phyloP scores from a whole-genome alignment of 371 early-diverging fungal genomes.

The Haplosporangium sp. region DNA sequence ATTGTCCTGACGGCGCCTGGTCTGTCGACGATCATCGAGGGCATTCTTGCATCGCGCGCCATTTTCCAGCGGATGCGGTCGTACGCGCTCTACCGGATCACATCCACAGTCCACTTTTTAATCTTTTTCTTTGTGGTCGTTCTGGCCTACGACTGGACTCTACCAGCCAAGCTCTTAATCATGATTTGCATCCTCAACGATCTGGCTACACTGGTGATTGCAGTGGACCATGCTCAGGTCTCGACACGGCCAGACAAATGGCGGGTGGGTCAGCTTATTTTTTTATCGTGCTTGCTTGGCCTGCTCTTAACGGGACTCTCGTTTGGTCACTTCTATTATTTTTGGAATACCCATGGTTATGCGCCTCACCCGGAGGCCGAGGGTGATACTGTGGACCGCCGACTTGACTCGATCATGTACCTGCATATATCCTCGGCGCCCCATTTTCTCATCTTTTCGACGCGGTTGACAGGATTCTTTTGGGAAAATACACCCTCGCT shows the following conservation, averaged over 20 bases:
- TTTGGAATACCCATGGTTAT: constrained; percentile 60
- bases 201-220: constrained; percentile 91
- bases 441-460: constrained; percentile 94
- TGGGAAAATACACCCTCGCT: constrained; percentile 82
- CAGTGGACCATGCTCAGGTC: constrained; percentile 91
- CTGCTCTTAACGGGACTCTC: constrained; percentile 78
- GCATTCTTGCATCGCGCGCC: constrained; percentile 84
- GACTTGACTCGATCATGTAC: constrained; percentile 88
- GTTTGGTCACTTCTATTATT: constrained; percentile 85
- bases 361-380: constrained; percentile 48
- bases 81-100: constrained; percentile 93
- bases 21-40: constrained; percentile 90
- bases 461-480: constrained; percentile 86
- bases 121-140: constrained; percentile 93
- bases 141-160: constrained; percentile 80
- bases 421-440: constrained; percentile 90
- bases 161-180: constrained; percentile 86
- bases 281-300: constrained; percentile 81
- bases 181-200: constrained; percentile 92
- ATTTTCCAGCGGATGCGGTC: constrained; percentile 95
- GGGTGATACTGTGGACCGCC: constrained; percentile 29
- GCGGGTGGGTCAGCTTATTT: constrained; percentile 90
- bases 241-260: constrained; percentile 91
- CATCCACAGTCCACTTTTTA: constrained; percentile 93
- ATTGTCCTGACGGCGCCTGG: constrained; percentile 92